A percentile compares a stretch with the other conserved stretches of the same genome.
These are phyloP conservation scores for Phytophthora pinifolia DNA, from an alignment of 352 stramenopile species.

Conservation along the genomic window DNA sequence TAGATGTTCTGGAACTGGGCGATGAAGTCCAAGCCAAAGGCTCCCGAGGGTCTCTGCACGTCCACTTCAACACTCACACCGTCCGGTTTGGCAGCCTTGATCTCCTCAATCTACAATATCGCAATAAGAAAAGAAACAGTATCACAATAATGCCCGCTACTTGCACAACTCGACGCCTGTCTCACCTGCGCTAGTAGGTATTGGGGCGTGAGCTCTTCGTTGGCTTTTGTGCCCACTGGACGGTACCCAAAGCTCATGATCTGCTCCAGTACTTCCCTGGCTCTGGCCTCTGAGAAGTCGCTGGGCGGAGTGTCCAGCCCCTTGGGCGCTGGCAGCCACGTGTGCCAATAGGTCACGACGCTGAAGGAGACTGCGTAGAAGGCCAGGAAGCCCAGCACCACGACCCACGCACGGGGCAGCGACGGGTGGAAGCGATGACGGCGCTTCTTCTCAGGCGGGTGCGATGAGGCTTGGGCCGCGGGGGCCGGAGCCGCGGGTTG, in stretches of 20 bases:
- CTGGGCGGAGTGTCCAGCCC: conserved; percentile 31
- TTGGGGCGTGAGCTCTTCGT: conserved; percentile 60
- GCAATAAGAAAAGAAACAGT: conserved; percentile 8
- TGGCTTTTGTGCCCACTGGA: conserved; percentile 59
- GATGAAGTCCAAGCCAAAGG: conserved; percentile 78
- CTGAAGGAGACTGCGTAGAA: conserved; percentile 46
- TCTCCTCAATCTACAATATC: conserved; percentile 52
- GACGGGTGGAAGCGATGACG: conserved; percentile 21
- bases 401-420: conserved; percentile 20
- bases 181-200: conserved; percentile 51
- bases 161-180: not conserved
- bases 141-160: not conserved
- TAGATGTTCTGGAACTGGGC: conserved; percentile 87
- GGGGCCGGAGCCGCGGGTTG: not conserved
- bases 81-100: conserved; percentile 33
- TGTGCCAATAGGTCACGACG: conserved; percentile 45
- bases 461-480: not conserved
- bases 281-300: conserved; percentile 57
- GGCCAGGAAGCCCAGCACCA: conserved; percentile 43
- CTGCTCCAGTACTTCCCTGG: conserved; percentile 56
- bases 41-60: conserved; percentile 65
- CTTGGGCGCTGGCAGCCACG: conserved; percentile 54
- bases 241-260: conserved; percentile 79
- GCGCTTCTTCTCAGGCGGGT: conserved; percentile 3
- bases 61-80: conserved; percentile 55